Conservation (phyloP, 805 yeast genomes). For the Monosporozyma unispora region DNA sequence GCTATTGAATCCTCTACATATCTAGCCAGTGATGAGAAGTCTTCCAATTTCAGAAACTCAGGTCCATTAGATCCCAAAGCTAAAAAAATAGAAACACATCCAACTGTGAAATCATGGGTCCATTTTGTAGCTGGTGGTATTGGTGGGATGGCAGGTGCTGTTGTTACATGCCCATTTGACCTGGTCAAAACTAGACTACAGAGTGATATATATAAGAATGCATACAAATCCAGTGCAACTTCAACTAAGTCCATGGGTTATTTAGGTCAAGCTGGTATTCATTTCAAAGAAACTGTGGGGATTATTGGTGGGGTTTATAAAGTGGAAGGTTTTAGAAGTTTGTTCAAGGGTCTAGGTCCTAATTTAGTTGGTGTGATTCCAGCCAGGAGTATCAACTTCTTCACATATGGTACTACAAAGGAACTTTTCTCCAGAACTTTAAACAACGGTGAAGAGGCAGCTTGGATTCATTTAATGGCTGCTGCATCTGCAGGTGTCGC, state of each 20-base stretch:
- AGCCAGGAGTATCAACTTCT: slow-evolving; percentile 92
- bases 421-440: slow-evolving; percentile 57
- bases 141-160: slow-evolving; percentile 98
- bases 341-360: slow-evolving; percentile 94
- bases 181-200: slow-evolving; percentile 93
- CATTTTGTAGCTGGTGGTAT: slow-evolving; percentile 87
- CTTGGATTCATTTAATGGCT: slow-evolving; percentile 77
- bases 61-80: slow-evolving; percentile 10
- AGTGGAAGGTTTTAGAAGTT: slow-evolving; percentile 74
- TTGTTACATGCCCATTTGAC: slow-evolving; percentile 89
- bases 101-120: slow-evolving; percentile 47
- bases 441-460: slow-evolving; percentile 66
- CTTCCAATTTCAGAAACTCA: slow-evolving; percentile 42
- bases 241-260: slow-evolving; percentile 21
- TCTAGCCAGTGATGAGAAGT: slow-evolving; percentile 65
- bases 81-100: slow-evolving; percentile 8
- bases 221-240: slow-evolving; percentile 31
- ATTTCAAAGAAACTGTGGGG: slow-evolving; percentile 72
- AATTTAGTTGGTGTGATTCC: slow-evolving; percentile 96
- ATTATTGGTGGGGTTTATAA: slow-evolving; percentile 61
- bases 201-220: slow-evolving; percentile 65
- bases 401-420: slow-evolving; percentile 92
- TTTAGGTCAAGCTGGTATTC: slow-evolving; percentile 46
- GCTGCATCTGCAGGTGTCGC: slow-evolving; percentile 90
- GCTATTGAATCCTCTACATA: slow-evolving; percentile 52